phyloP scores from a whole-genome alignment of 805 yeast genomes.

The Clavispora phyllophila region DNA sequence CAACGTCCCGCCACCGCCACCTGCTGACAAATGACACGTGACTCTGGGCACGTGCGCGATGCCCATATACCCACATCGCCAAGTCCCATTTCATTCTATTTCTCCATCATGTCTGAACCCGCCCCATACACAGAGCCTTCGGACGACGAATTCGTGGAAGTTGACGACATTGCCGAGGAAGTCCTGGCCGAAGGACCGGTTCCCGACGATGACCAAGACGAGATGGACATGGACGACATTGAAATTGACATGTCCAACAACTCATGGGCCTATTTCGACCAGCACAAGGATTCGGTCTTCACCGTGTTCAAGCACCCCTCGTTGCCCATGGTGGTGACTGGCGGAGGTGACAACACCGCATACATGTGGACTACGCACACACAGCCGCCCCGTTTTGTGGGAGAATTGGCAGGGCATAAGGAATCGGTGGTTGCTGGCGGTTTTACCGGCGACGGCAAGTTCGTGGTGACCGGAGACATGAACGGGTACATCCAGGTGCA shows the following conservation, averaged over 20 bases:
- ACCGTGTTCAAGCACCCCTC: slow-evolving; percentile 78
- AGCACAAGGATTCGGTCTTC: slow-evolving; percentile 84
- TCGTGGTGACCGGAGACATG: slow-evolving; percentile 90
- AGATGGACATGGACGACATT: slow-evolving; percentile 36
- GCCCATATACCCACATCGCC: slow-evolving; percentile 2
- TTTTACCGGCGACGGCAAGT: slow-evolving; percentile 79
- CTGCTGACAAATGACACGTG: neutral
- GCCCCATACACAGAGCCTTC: slow-evolving; percentile 6
- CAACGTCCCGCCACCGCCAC: neutral
- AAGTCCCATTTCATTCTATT: neutral
- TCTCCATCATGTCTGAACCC: slow-evolving; percentile 10
- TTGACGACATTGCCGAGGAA: slow-evolving; percentile 41
- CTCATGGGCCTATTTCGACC: slow-evolving; percentile 84
- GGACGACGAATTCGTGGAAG: slow-evolving; percentile 32
- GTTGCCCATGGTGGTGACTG: slow-evolving; percentile 81
- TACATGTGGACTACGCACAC: slow-evolving; percentile 90
- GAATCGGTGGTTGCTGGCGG: slow-evolving; percentile 86
- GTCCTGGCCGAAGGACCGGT: slow-evolving; percentile 27
- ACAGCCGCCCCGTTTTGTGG: slow-evolving; percentile 75
- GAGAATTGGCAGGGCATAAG: slow-evolving; percentile 72
- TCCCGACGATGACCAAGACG: slow-evolving; percentile 30
- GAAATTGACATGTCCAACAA: slow-evolving; percentile 80
- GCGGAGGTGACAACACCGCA: slow-evolving; percentile 92
- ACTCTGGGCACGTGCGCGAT: slow-evolving; percentile 8
- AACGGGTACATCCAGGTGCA: slow-evolving; percentile 76